Evolutionary conservation across 2,329 filamentous ascomycete species (phyloP).

Genomic region (Polytolypa hystricis): DNA sequence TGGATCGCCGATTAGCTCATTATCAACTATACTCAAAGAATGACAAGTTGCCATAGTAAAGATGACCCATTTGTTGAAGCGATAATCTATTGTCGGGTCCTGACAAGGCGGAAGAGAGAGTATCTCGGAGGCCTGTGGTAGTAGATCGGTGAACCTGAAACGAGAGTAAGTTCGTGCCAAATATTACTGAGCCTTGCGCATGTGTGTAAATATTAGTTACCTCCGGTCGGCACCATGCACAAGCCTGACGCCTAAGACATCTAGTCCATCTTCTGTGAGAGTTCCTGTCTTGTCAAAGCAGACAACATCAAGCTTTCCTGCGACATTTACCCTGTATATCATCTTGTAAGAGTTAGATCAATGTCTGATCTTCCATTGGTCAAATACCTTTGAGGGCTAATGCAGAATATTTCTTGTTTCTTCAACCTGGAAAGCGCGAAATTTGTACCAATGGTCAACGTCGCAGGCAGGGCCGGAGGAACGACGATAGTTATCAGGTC

Average conservation of each 20-base stretch:
- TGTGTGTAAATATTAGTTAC: constrained; percentile 14
- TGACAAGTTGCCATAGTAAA: constrained; percentile 98
- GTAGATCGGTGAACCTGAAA: constrained; percentile 59
- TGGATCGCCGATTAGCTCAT: constrained; percentile 82
- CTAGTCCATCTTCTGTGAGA: constrained; percentile 71
- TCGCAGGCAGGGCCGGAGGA: constrained; percentile 85
- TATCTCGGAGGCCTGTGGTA: constrained; percentile 53
- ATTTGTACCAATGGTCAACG: constrained; percentile 89
- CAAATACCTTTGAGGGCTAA: constrained; percentile 65
- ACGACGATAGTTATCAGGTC: constrained; percentile 98
- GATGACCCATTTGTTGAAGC: constrained; percentile 58
- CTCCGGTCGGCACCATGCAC: constrained; percentile 51
- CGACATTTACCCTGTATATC: constrained; percentile 67
- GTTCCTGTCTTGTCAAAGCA: constrained; percentile 88
- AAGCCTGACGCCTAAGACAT: constrained; percentile 79
- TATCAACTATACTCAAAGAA: constrained; percentile 75
- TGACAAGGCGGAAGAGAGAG: constrained; percentile 45
- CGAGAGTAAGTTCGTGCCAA: constrained; percentile 1
- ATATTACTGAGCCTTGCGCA: neutral
- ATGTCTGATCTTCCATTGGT: neutral
- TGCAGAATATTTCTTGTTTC: constrained; percentile 88
- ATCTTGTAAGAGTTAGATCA: neutral
- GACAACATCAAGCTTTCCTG: constrained; percentile 74
- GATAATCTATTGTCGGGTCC: constrained; percentile 50
- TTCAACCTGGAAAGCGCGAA: constrained; percentile 83